Conservation (phyloP, 345 rosid genomes). For the Cardamine chenopodiifolia region DNA sequence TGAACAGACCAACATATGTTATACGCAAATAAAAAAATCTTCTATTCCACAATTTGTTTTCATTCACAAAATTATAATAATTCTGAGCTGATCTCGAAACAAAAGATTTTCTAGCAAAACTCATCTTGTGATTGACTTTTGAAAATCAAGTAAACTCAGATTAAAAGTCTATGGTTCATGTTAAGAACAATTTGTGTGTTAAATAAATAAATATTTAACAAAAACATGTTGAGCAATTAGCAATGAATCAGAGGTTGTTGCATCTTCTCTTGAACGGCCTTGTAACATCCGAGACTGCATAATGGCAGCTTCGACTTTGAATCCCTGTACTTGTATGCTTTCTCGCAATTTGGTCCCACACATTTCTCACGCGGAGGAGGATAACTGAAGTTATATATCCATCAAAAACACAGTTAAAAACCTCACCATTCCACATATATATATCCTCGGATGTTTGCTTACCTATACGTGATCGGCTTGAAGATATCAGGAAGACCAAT, state of each 20-base stretch:
- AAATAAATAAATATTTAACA: slow-evolving; percentile 3
- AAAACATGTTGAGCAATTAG: slow-evolving; percentile 15
- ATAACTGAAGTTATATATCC: slow-evolving; percentile 49
- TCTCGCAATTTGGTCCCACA: slow-evolving; percentile 71
- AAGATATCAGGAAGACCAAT: slow-evolving; percentile 72
- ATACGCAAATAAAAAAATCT: no score
- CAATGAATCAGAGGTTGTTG: slow-evolving; percentile 35
- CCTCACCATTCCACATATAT: background rate
- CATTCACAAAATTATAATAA: no score
- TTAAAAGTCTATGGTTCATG: no score
- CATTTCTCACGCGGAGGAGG: slow-evolving; percentile 80
- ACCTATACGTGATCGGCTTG: slow-evolving; percentile 57
- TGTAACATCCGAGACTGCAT: slow-evolving; percentile 79
- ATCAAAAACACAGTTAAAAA: slow-evolving; percentile 1
- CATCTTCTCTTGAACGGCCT: slow-evolving; percentile 56
- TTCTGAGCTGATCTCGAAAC: no score
- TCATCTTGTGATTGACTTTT: no score
- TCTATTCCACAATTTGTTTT: no score
- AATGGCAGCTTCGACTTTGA: slow-evolving; percentile 77
- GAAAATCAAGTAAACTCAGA: no score
- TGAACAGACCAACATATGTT: no score
- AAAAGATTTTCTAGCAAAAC: no score
- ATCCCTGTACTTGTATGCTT: slow-evolving; percentile 70
- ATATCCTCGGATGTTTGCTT: slow-evolving; percentile 13
- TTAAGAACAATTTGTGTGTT: background rate